A percentile compares a stretch with the other conserved stretches of the same genome.
Conservation (phyloP, 345 rosid genomes). For the Eucalyptus cloeziana region DNA sequence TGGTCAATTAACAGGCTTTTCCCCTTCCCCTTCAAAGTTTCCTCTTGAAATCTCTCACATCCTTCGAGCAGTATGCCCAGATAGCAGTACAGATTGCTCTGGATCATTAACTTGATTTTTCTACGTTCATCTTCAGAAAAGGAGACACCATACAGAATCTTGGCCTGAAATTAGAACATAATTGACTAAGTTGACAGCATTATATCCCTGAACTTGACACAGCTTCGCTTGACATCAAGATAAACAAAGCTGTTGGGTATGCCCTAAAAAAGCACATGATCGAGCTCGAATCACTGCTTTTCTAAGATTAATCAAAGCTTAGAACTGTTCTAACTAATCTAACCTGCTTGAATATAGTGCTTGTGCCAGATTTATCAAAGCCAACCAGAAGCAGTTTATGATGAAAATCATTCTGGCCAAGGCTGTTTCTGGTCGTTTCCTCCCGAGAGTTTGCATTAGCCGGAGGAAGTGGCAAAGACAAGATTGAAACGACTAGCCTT, state of each 20-base stretch:
- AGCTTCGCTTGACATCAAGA: neutral
- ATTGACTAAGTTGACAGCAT: neutral
- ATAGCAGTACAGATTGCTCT: slow-evolving; percentile 62
- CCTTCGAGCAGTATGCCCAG: slow-evolving; percentile 64
- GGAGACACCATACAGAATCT: slow-evolving; percentile 48
- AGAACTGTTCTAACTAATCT: neutral
- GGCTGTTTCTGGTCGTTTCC: slow-evolving; percentile 4
- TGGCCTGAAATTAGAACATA: slow-evolving; percentile 46
- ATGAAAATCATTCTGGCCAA: slow-evolving; percentile 15
- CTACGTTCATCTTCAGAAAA: slow-evolving; percentile 69
- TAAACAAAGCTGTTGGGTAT: neutral
- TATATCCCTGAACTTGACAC: neutral
- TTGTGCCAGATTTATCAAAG: slow-evolving; percentile 63
- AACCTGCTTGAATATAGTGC: slow-evolving; percentile 85
- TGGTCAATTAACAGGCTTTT: slow-evolving; percentile 14
- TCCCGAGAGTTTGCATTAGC: slow-evolving; percentile 6
- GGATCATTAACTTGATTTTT: slow-evolving; percentile 58
- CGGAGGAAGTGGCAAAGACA: slow-evolving; percentile 63
- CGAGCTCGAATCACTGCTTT: neutral
- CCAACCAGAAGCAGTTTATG: slow-evolving; percentile 69
- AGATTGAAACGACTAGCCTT: slow-evolving; percentile 25
- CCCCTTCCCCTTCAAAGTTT: slow-evolving; percentile 16
- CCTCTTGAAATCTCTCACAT: slow-evolving; percentile 42
- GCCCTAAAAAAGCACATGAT: neutral
- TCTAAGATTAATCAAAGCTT: neutral